Evolutionary conservation across 2,329 filamentous ascomycete species (phyloP), one percentile per base, ranked within the genome.

Genomic region (Penicillium corylophilum): DNA sequence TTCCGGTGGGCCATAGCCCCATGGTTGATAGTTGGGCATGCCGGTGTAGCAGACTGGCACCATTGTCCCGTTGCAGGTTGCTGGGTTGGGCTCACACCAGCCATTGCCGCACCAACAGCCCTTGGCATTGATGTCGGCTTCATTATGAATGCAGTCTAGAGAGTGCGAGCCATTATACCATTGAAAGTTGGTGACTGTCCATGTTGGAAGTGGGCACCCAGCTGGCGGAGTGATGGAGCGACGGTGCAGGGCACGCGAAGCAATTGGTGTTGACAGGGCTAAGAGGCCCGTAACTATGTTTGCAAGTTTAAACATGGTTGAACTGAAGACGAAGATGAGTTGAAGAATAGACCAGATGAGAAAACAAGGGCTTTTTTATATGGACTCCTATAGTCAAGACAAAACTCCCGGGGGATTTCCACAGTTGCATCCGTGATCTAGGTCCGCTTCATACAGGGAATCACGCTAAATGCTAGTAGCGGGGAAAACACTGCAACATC

Each of bases 1-100:
- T 24, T 66, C 40, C 0, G 55, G 50, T 0, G 64, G 64, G 0
- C 64, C 64, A 39, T 65, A 67, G 0, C 64, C 64, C 64, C 64
- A 66, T 1, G 64, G 64, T n/a, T 64, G 43, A 47, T 67, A 67
- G 48, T 61, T 65, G 2, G 64, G 64, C 64, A 66, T 63, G 8
- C 64, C 64, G 2, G 64, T 67, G 12, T 44, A 65, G 58, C 64
- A 67, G 22, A 64, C 53, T 23, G 50, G 50, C 8, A 66, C 63
- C 57, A 62, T 58, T 26, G 50, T 55, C 3, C 61, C 56, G 31
- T 59, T 59, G 55, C 64, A 67, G 22, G 61, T 66, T 15, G 55
- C 48, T 1, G 58, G 58, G 45, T 63, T 41, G 0, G 63, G 64
- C 2, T 57, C 44, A 28, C 64, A 64, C 64, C 64, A 67, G 16